Evolutionary conservation across 2,329 filamentous ascomycete species (phyloP).

Genomic region (Verticillium tricorpus): DNA sequence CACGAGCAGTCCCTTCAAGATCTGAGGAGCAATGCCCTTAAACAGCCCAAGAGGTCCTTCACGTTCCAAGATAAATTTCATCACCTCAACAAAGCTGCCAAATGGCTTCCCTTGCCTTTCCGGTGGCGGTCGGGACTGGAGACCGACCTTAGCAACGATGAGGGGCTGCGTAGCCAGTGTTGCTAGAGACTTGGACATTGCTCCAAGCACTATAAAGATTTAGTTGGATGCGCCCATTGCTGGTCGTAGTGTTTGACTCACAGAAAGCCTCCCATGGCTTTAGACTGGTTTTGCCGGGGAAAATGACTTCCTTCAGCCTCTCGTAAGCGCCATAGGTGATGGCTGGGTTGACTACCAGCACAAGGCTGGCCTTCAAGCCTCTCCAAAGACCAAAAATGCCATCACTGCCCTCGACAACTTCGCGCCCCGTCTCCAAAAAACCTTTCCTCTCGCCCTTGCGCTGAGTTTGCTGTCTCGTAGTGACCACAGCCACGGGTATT

Average conservation of each 20-base stretch:
- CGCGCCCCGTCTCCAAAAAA: slow-evolving; percentile 78
- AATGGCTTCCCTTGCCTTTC: slow-evolving; percentile 84
- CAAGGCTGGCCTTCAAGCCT: slow-evolving; percentile 90
- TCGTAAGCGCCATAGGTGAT: slow-evolving; percentile 99
- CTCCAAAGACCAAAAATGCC: slow-evolving; percentile 88
- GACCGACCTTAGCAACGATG: slow-evolving; percentile 94
- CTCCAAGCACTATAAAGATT: slow-evolving; percentile 66
- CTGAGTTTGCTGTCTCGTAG: slow-evolving; percentile 93
- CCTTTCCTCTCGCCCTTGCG: slow-evolving; percentile 79
- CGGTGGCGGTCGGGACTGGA: slow-evolving; percentile 89
- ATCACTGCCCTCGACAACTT: slow-evolving; percentile 88
- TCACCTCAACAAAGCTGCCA: slow-evolving; percentile 88
- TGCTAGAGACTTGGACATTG: slow-evolving; percentile 86
- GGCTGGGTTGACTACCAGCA: slow-evolving; percentile 91
- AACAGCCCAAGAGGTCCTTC: slow-evolving; percentile 83
- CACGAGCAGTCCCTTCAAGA: slow-evolving; percentile 86
- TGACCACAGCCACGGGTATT: slow-evolving; percentile 92
- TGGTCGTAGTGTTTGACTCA: slow-evolving; percentile 40
- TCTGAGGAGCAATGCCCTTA: slow-evolving; percentile 93
- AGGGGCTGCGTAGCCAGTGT: slow-evolving; percentile 91
- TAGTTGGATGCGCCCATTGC: neutral
- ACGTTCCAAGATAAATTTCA: slow-evolving; percentile 86
- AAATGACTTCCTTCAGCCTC: slow-evolving; percentile 72
- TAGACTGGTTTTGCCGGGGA: slow-evolving; percentile 70
- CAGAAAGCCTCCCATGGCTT: slow-evolving; percentile 86